Percentiles rank a stretch among this genome's conserved stretches.
phyloP scores from a whole-genome alignment of 2,329 filamentous ascomycete genomes.

The Ilyonectria sp. region DNA sequence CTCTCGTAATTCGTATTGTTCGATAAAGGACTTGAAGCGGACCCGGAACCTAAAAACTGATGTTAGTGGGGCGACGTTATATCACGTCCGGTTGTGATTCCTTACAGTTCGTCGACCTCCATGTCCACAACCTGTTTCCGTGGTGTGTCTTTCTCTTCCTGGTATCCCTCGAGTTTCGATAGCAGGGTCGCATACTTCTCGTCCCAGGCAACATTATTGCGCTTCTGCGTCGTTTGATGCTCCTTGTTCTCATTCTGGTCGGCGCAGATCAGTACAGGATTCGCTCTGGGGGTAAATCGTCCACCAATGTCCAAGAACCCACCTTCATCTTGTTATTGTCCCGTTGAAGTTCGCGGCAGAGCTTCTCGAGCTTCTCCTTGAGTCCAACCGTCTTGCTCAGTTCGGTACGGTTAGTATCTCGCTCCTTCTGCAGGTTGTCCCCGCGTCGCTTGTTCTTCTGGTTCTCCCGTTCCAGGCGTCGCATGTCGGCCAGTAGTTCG shows the following conservation, averaged over 20 bases:
- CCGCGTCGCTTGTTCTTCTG: slow-evolving; percentile 96
- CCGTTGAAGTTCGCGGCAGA: slow-evolving; percentile 93
- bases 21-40: slow-evolving; percentile 93
- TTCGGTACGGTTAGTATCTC: slow-evolving; percentile 90
- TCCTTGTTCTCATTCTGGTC: slow-evolving; percentile 91
- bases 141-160: slow-evolving; percentile 88
- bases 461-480: slow-evolving; percentile 93
- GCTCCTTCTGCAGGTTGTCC: slow-evolving; percentile 96
- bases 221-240: slow-evolving; percentile 87
- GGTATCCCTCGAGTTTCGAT: slow-evolving; percentile 88
- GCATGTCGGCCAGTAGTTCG: slow-evolving; percentile 94
- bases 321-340: slow-evolving; percentile 99
- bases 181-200: slow-evolving; percentile 86
- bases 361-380: slow-evolving; percentile 97
- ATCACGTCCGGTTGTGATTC: slow-evolving; percentile 31
- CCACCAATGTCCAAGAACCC: slow-evolving; percentile 45
- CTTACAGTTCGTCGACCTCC: slow-evolving; percentile 90
- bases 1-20: slow-evolving; percentile 96
- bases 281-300: slow-evolving; percentile 3
- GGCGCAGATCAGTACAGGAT: slow-evolving; percentile 42
- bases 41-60: slow-evolving; percentile 77
- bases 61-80: slow-evolving; percentile 23
- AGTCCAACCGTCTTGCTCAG: slow-evolving; percentile 90
- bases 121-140: slow-evolving; percentile 86
- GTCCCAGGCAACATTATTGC: slow-evolving; percentile 86